A percentile compares a stretch with the other conserved stretches of the same genome.
Evolutionary conservation across 495 filamentous ascomycete species (phyloP).

Genomic region (Xylaria scruposa): DNA sequence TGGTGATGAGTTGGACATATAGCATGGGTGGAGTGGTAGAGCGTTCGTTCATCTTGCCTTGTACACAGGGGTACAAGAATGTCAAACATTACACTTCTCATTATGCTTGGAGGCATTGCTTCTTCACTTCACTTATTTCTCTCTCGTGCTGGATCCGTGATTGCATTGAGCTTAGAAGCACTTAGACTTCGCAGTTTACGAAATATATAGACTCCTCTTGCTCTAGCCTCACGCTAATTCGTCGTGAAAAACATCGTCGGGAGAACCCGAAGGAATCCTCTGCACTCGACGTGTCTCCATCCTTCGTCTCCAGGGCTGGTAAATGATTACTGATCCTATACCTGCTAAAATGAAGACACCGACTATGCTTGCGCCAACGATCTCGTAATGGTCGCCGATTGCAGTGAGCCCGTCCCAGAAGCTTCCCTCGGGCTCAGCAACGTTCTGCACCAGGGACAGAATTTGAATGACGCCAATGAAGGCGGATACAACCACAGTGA

Average conservation of each 20-base stretch:
- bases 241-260: constrained; percentile 30
- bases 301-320: constrained; percentile 74
- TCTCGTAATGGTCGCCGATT: constrained; percentile 82
- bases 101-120: not conserved
- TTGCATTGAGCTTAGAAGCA: not conserved
- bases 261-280: constrained; percentile 29
- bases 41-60: not conserved
- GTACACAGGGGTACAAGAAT: constrained; percentile 20
- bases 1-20: not conserved
- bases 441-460: constrained; percentile 74
- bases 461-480: constrained; percentile 88
- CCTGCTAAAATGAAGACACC: constrained; percentile 83
- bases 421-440: constrained; percentile 70
- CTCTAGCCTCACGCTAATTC: not conserved
- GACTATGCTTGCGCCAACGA: constrained; percentile 85
- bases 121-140: not conserved
- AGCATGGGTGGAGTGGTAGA: constrained; percentile 11
- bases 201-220: not conserved
- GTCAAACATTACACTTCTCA: constrained; percentile 14
- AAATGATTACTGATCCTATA: constrained; percentile 69
- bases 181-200: not conserved
- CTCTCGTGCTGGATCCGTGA: not conserved
- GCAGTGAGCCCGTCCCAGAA: constrained; percentile 88
- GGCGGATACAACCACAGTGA: constrained; percentile 87
- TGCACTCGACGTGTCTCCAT: constrained; percentile 38